These are phyloP conservation scores for Paramyrothecium roridum DNA, from an alignment of 2,329 filamentous ascomycete genomes.

Conservation along the genomic window DNA sequence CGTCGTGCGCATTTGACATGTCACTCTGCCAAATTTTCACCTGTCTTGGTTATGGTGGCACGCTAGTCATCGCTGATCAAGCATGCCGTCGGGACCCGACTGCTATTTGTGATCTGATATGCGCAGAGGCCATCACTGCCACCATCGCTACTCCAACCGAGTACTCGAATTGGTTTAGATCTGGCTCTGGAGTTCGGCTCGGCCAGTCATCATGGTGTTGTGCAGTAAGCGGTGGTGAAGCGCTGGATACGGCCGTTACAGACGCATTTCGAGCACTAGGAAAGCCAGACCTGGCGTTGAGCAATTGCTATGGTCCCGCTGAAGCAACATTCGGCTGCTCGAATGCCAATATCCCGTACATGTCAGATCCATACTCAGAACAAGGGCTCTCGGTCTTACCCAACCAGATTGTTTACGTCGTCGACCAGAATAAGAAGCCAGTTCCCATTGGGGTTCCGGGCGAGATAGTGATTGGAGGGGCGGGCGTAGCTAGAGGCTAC, in stretches of 20 bases:
- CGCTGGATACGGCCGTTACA: not conserved
- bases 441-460: slow-evolving; percentile 33
- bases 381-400: too few relatives aligned
- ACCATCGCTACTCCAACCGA: slow-evolving; percentile 6
- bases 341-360: not conserved
- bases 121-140: not conserved
- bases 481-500: slow-evolving; percentile 38
- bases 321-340: not conserved
- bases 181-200: not conserved
- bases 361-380: slow-evolving; percentile 15
- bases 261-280: not conserved
- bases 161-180: slow-evolving; percentile 3
- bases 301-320: not conserved
- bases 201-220: not conserved
- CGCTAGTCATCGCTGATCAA: not conserved
- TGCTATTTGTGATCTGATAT: not conserved
- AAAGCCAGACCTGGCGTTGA: not conserved
- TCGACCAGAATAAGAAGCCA: slow-evolving; percentile 32
- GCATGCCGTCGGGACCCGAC: not conserved
- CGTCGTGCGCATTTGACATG: slow-evolving; percentile 1
- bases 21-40: slow-evolving; percentile 1
- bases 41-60: slow-evolving; percentile 1
- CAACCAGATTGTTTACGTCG: slow-evolving; percentile 33
- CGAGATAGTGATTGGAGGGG: slow-evolving; percentile 38
- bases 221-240: not conserved